These are phyloP conservation scores for Metschnikowia continentalis DNA, from an alignment of 805 yeast species.

Conservation along the genomic window DNA sequence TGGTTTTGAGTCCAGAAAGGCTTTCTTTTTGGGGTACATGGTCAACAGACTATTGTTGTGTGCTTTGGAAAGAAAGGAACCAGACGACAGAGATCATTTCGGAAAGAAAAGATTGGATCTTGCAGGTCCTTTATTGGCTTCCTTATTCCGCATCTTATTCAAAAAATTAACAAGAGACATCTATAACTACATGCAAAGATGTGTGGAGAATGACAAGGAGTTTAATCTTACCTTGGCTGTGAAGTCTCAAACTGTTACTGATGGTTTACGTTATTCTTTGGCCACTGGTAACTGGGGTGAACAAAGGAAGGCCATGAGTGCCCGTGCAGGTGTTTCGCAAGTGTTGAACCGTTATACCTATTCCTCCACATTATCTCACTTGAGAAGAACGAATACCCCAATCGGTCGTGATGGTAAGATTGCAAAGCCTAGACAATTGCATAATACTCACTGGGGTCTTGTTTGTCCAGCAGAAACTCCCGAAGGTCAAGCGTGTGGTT, in stretches of 20 bases:
- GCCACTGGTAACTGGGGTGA: slow-evolving; percentile 99
- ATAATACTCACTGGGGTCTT: slow-evolving; percentile 99
- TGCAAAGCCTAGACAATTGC: slow-evolving; percentile 98
- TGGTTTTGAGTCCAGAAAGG: slow-evolving; percentile 95
- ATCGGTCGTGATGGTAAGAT: slow-evolving; percentile 99
- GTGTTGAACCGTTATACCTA: slow-evolving; percentile 96
- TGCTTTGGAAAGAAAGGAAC: slow-evolving; percentile 95
- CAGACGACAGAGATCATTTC: slow-evolving; percentile 98
- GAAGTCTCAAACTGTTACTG: slow-evolving; percentile 93
- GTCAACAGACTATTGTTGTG: slow-evolving; percentile 90
- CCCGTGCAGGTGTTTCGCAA: slow-evolving; percentile 99
- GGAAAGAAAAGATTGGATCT: slow-evolving; percentile 97
- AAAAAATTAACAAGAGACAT: slow-evolving; percentile 94
- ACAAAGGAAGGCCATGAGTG: slow-evolving; percentile 97
- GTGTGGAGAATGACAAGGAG: slow-evolving; percentile 96
- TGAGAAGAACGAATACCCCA: slow-evolving; percentile 98
- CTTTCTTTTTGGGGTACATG: slow-evolving; percentile 96
- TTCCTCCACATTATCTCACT: slow-evolving; percentile 96
- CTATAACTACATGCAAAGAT: slow-evolving; percentile 96
- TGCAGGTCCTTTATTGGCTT: slow-evolving; percentile 97
- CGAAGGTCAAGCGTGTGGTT: slow-evolving; percentile 99
- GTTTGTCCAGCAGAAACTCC: slow-evolving; percentile 99
- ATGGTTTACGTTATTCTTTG: slow-evolving; percentile 93
- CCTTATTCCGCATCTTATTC: slow-evolving; percentile 89
- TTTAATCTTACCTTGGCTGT: slow-evolving; percentile 95